Evolutionary conservation across 2,329 filamentous ascomycete species (phyloP).

Genomic region (Phoma herbarum): DNA sequence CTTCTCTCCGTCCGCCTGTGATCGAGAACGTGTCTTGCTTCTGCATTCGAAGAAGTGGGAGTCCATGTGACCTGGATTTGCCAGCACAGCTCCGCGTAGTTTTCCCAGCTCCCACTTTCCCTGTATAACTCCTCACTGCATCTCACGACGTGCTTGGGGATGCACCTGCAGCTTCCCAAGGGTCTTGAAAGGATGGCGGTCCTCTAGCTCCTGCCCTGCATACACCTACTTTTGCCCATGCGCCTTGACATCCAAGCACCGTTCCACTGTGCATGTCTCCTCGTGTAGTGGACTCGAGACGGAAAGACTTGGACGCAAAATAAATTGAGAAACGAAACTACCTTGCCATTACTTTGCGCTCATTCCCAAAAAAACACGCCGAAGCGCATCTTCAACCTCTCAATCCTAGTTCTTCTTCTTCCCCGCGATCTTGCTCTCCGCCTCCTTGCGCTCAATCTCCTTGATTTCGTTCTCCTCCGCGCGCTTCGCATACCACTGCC

Average conservation of each 20-base stretch:
- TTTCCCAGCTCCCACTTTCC: too few species aligned
- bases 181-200: too few species aligned
- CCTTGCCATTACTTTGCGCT: not conserved
- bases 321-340: slow-evolving; percentile 2
- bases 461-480: slow-evolving; percentile 85
- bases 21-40: not conserved
- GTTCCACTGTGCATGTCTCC: not conserved
- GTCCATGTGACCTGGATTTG: not conserved
- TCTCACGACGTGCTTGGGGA: too few species aligned
- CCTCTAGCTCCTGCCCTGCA: too few species aligned
- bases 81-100: not conserved
- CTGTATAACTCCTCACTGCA: too few species aligned
- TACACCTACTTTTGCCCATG: too few species aligned
- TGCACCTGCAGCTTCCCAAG: too few species aligned
- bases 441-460: slow-evolving; percentile 63
- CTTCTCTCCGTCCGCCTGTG: not conserved
- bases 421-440: slow-evolving; percentile 42
- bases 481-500: slow-evolving; percentile 97
- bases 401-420: slow-evolving; percentile 47
- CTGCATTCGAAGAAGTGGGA: not conserved
- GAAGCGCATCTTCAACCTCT: not conserved
- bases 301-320: not conserved
- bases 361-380: not conserved
- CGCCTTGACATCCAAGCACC: too few species aligned
- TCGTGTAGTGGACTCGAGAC: not conserved